A percentile compares a stretch with the other conserved stretches of the same genome.
Conservation (phyloP, 2,329 filamentous ascomycete species). For the Karstenula rhodostoma region DNA sequence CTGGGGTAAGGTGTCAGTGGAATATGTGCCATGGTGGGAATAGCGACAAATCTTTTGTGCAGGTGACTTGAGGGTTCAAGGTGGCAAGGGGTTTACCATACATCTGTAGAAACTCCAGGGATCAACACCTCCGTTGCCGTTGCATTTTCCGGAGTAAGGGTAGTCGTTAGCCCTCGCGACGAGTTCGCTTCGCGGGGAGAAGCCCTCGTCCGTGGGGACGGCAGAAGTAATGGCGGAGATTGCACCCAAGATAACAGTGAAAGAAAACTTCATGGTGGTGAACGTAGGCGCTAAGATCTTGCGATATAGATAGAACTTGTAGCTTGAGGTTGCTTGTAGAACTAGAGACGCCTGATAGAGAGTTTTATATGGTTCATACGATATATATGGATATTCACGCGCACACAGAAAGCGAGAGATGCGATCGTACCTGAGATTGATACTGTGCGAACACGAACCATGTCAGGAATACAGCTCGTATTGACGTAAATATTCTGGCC, state of each 20-base stretch:
- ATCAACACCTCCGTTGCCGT: not conserved
- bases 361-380: not conserved
- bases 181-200: not conserved
- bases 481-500: not conserved
- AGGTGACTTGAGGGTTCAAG: not conserved
- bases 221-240: not conserved
- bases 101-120: slow-evolving; percentile 1
- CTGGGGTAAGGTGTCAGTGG: not conserved
- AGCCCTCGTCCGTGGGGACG: not conserved
- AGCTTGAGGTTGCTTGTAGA: not conserved
- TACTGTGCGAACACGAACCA: not conserved
- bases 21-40: not conserved
- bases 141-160: slow-evolving; percentile 5
- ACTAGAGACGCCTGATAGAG: not conserved
- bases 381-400: not conserved
- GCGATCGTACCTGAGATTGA: not conserved
- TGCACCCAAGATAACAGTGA: not conserved
- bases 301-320: not conserved
- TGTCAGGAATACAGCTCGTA: not conserved
- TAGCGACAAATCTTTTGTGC: too few relatives aligned
- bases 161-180: not conserved
- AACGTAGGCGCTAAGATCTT: not conserved
- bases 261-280: not conserved
- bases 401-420: not conserved
- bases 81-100: not conserved